Conservation (phyloP, 108 stramenopile genomes). For the Pseudonitzschia multiseries region DNA sequence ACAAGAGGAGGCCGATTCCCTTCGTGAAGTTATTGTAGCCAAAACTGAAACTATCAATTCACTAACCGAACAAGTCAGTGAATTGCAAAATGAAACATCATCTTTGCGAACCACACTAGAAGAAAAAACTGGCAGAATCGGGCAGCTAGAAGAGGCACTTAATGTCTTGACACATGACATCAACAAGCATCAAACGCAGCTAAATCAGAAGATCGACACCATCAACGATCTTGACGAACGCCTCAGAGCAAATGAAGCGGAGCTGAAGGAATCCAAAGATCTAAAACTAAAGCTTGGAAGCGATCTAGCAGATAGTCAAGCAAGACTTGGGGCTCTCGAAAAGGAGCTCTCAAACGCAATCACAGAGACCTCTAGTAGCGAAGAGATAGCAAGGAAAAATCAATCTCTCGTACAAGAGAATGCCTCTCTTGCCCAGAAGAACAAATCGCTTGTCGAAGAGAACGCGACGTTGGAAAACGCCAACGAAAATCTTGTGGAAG, state of each 20-base stretch:
- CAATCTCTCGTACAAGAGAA: constrained; percentile 21
- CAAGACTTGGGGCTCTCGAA: constrained; percentile 20
- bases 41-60: neutral
- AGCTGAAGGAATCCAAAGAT: constrained; percentile 24
- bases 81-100: neutral
- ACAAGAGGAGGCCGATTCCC: neutral
- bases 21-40: neutral
- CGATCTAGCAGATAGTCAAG: constrained; percentile 12
- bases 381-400: constrained; percentile 14
- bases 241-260: constrained; percentile 20
- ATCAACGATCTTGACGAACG: constrained; percentile 1
- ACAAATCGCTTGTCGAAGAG: constrained; percentile 12
- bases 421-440: constrained; percentile 21
- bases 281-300: constrained; percentile 27
- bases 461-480: constrained; percentile 1
- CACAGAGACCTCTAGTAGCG: constrained; percentile 16
- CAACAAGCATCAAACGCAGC: neutral
- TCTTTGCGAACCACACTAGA: neutral
- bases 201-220: neutral
- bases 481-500: constrained; percentile 13
- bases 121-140: constrained; percentile 7
- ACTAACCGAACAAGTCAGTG: neutral
- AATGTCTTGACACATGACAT: constrained; percentile 1
- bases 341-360: constrained; percentile 18
- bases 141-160: neutral